Percentiles rank a stretch among this genome's conserved stretches.
These are phyloP conservation scores for Penicillium simplicissimum DNA, from an alignment of 495 filamentous ascomycete species.

Conservation along the genomic window DNA sequence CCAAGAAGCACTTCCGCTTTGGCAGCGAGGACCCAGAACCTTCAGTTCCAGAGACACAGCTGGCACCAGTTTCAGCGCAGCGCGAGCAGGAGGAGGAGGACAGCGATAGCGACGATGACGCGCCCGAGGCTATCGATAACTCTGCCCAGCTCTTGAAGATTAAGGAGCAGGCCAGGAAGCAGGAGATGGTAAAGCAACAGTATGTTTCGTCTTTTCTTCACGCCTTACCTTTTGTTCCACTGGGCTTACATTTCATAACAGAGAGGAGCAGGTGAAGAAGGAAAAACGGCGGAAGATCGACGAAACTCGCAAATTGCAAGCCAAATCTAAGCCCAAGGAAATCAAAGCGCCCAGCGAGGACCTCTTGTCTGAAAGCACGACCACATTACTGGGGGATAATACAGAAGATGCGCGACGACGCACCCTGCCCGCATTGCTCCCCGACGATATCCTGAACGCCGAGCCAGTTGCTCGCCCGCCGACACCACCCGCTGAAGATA, in stretches of 20 bases:
- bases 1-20: slow-evolving; percentile 44
- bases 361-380: slow-evolving; percentile 41
- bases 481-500: slow-evolving; percentile 38
- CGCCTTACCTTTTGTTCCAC: neutral
- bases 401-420: slow-evolving; percentile 41
- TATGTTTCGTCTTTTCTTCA: slow-evolving; percentile 23
- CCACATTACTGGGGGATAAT: slow-evolving; percentile 43
- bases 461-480: slow-evolving; percentile 43
- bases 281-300: slow-evolving; percentile 53
- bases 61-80: slow-evolving; percentile 25
- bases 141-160: slow-evolving; percentile 43
- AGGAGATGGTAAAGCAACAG: slow-evolving; percentile 38
- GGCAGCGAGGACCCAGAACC: slow-evolving; percentile 48
- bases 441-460: slow-evolving; percentile 54
- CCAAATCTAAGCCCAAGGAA: slow-evolving; percentile 42
- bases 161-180: slow-evolving; percentile 44
- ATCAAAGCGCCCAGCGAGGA: slow-evolving; percentile 32
- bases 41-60: slow-evolving; percentile 22
- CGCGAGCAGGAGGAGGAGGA: slow-evolving; percentile 32
- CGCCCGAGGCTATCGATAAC: slow-evolving; percentile 53
- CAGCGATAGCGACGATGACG: slow-evolving; percentile 46
- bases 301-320: slow-evolving; percentile 48
- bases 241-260: slow-evolving; percentile 28
- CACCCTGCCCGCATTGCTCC: slow-evolving; percentile 50
- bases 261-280: slow-evolving; percentile 46